Conservation (phyloP, 2,329 filamentous ascomycete genomes). For the Ascochyta clinopodiicola region DNA sequence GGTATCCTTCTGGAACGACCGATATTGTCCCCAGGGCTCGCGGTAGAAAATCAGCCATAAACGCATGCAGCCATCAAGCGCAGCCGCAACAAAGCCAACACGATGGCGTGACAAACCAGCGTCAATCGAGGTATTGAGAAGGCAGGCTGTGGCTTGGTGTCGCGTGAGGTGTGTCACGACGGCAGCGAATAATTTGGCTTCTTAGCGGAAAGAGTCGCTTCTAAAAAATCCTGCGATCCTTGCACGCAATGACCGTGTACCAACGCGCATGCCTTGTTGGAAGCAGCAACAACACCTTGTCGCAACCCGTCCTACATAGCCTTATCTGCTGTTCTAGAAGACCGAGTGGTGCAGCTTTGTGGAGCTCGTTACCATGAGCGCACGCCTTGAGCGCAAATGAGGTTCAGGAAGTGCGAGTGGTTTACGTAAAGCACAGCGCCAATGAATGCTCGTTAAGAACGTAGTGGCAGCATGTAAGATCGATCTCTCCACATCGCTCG, state of each 20-base stretch:
- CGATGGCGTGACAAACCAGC: not conserved
- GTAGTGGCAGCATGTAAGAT: not conserved
- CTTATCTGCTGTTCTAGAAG: not conserved
- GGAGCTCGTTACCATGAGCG: not conserved
- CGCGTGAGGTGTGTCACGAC: not conserved
- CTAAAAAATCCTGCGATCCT: not conserved
- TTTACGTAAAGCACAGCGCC: not conserved
- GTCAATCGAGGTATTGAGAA: not conserved
- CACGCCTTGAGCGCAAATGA: not conserved
- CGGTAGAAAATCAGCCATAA: constrained; percentile 3
- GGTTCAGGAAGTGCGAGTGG: not conserved
- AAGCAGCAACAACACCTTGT: not conserved
- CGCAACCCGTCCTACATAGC: not conserved
- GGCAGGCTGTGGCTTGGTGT: not conserved
- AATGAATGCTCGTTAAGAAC: not conserved
- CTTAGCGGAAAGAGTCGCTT: not conserved
- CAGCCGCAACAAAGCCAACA: not conserved
- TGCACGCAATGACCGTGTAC: not conserved
- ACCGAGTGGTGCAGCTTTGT: not conserved
- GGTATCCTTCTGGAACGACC: constrained; percentile 20
- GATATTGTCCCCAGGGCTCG: not conserved
- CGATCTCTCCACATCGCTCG: too few species aligned
- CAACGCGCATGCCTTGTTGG: constrained; percentile 11
- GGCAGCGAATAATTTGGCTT: not conserved
- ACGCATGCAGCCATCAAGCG: not conserved